These are phyloP conservation scores for Poterioochromonas sp. DNA, from an alignment of 352 stramenopile species.

Conservation along the genomic window DNA sequence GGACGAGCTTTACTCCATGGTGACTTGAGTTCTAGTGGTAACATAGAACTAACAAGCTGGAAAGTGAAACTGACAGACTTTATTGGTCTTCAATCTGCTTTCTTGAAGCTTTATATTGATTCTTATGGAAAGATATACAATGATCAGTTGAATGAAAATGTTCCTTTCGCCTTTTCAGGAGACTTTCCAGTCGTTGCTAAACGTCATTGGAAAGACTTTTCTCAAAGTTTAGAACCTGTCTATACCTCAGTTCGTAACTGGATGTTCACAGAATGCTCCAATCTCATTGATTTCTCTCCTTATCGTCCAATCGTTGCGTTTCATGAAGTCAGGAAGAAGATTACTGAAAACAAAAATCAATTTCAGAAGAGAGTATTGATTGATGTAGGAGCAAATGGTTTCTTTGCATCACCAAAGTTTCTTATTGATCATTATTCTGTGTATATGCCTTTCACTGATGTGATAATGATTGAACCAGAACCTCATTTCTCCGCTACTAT, in stretches of 20 bases:
- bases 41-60: not conserved
- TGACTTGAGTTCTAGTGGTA: not conserved
- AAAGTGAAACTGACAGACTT: not conserved
- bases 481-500: constrained; percentile 27
- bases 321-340: not conserved
- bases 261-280: constrained; percentile 26
- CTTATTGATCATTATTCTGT: constrained; percentile 1
- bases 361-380: not conserved
- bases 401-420: constrained; percentile 28
- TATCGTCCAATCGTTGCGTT: constrained; percentile 20
- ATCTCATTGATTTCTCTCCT: constrained; percentile 25
- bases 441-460: constrained; percentile 15
- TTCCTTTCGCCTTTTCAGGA: not conserved
- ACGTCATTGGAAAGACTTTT: not conserved
- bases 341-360: not conserved
- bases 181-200: not conserved
- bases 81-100: constrained; percentile 4
- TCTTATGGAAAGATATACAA: not conserved
- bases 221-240: not conserved
- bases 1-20: constrained; percentile 13
- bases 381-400: constrained; percentile 27
- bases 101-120: constrained; percentile 25
- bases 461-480: constrained; percentile 27
- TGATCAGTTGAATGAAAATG: not conserved
- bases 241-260: constrained; percentile 23